Base-by-base conservation (phyloP, 148 eudicot species). In the Vaccinium myrtillus region DNA sequence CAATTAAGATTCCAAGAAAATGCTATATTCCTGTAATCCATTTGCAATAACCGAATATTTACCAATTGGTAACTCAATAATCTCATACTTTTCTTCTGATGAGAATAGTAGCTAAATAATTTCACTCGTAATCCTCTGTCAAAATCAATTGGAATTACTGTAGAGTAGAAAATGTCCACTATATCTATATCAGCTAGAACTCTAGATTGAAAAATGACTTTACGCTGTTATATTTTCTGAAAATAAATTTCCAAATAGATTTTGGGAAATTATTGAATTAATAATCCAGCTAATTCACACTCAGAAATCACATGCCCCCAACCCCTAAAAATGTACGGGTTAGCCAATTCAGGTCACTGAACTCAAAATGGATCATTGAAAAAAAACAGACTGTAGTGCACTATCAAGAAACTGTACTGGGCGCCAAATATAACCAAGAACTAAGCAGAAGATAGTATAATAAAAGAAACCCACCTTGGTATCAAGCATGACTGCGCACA, bases 401-500 rank as follows among this genome's bases (percentile, higher is more conserved):
- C 50, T 19, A 25, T 32, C 12, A 77, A 23, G 58, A 51, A 50
- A 51, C 79, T 30, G 43, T 32, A 27, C 39, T 8, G 54, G 25
- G 59, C 8, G 14, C 46, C n/a, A 16, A 32, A 73, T 46, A 19
- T 21, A 46, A 78, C 32, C 43, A 25, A 14, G 36, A 32, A 78
- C 11, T 30, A 27, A 27, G 43, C 55, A 23, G 63, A 78, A 78
- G 9, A 16, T 25, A 21, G 18, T 32, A 6, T 8, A 77, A 10
- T 21, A 4, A 32, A 58, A 51, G 50, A 43, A 59, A 43, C 54
- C 9, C 67, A 92, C 95, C 93, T 92, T 92, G 78, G 95, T 92
- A 81, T 92, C 95, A 83, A 92, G 93, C 95, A 92, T 92, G 81
- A 92, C 92, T 77, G 95, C 95, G 86, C 92, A 91, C 49, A 92